Evolutionary conservation across 2,329 filamentous ascomycete genomes (phyloP).

Genomic region (Fusarium azukiicola): DNA sequence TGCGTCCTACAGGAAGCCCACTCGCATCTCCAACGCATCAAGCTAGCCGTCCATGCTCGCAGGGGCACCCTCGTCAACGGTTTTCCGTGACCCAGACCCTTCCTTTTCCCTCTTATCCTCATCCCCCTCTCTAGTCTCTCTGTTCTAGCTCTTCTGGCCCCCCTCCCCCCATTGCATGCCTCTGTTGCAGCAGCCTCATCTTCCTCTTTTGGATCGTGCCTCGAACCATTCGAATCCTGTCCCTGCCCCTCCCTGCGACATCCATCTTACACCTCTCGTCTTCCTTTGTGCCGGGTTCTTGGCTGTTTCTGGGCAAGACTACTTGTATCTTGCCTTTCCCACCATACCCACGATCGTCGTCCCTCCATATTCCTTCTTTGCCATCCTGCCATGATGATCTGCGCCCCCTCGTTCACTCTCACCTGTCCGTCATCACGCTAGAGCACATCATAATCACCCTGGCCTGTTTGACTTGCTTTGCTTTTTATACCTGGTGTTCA

Average conservation of each 20-base stretch:
- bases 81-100: conserved; percentile 30
- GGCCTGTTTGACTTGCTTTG: conserved; percentile 18
- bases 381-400: conserved; percentile 39
- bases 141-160: conserved; percentile 30
- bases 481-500: conserved; percentile 17
- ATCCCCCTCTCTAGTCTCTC: background rate
- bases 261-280: conserved; percentile 19
- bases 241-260: conserved; percentile 27
- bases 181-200: conserved; percentile 21
- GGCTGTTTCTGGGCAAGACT: conserved; percentile 34
- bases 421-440: conserved; percentile 3
- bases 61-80: conserved; percentile 46
- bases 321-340: conserved; percentile 48
- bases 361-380: conserved; percentile 36
- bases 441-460: conserved; percentile 19
- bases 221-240: conserved; percentile 25
- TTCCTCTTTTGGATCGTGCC: conserved; percentile 39
- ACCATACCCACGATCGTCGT: conserved; percentile 35
- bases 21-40: conserved; percentile 26
- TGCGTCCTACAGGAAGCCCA: conserved; percentile 21
- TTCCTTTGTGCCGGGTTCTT: conserved; percentile 42
- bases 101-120: conserved; percentile 17
- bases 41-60: conserved; percentile 28
- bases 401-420: conserved; percentile 11
- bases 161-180: conserved; percentile 15